Base-by-base conservation (phyloP, 192 early-diverging fungal genomes). In the Geranomyces michiganensis region DNA sequence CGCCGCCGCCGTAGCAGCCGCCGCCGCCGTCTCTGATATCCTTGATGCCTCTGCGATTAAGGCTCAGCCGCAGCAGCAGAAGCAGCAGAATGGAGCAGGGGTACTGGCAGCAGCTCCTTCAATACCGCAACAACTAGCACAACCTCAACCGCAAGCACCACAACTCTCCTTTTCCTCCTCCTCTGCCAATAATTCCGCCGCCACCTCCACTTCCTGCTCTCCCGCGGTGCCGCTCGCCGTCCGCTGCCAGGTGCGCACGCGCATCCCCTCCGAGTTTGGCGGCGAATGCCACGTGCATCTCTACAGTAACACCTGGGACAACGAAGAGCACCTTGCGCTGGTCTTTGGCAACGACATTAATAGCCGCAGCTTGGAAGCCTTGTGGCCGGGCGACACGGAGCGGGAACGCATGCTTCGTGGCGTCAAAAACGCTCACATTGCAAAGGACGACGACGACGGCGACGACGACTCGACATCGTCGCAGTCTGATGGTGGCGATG, bases 291-390 rank as follows among this genome's bases (percentile, higher is more conserved):
- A 68, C 41, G 76, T 96, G 67, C 89, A 94, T 65, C 81, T 96
- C 30, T 98, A 94, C 74, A 89, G 87, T 58, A 96, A 94, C 72
- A 83, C 84, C 62, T 55, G 30, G 51, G 95, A 98, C 75, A 79
- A 82, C 58, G 93, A 97, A 77, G 92, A 98, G 78, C 96, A 99
- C 71, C 55, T 99, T 76, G 96, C 96, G 0, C 84, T 97, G 68
- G 95, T 97, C 53, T 97, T 90, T 86, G 96, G 96, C 19, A 85
- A 93, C 66, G 88, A 90, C 58, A 85, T 95, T 61, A 78, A 86
- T 14, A 90, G 87, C 48, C 70, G 73, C 27, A 86, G 88, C 21
- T 75, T 97, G 49, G 92, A 97, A 62, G 62, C 47, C 24, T 60
- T 83, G 26, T 80, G 87, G 27, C 78, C 73, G 14, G 89, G 85